Evolutionary conservation across 768 basidiomycete species (phyloP).

Genomic region (Mycena rosella): DNA sequence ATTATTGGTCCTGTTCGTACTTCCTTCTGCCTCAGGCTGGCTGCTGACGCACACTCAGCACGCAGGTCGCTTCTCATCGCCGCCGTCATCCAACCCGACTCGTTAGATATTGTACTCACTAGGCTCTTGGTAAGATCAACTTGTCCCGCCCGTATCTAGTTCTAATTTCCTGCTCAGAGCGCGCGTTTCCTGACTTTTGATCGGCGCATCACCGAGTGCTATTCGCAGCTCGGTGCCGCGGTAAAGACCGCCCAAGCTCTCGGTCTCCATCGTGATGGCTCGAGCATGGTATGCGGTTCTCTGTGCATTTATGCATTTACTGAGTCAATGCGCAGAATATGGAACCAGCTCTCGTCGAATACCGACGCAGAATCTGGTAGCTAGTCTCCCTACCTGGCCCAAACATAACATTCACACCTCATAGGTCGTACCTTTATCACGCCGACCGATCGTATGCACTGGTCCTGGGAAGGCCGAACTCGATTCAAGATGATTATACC

Average conservation of each 20-base stretch:
- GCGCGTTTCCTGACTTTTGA: slow-evolving; percentile 77
- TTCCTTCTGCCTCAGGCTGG: slow-evolving; percentile 11
- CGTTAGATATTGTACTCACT: slow-evolving; percentile 91
- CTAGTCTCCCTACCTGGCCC: slow-evolving; percentile 16
- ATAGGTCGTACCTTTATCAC: slow-evolving; percentile 91
- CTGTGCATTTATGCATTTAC: slow-evolving; percentile 26
- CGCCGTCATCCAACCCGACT: slow-evolving; percentile 94
- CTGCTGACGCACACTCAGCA: slow-evolving; percentile 59
- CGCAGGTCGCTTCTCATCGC: slow-evolving; percentile 90
- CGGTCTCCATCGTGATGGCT: slow-evolving; percentile 91
- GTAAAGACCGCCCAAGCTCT: slow-evolving; percentile 94
- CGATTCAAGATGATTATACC: slow-evolving; percentile 91
- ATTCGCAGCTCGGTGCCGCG: slow-evolving; percentile 95
- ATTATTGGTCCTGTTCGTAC: slow-evolving; percentile 94
- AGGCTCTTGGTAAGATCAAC: slow-evolving; percentile 84
- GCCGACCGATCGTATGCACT: slow-evolving; percentile 94
- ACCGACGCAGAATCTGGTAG: slow-evolving; percentile 91
- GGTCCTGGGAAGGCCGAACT: slow-evolving; percentile 90
- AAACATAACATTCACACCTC: slow-evolving; percentile 21
- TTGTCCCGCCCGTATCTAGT: slow-evolving; percentile 53
- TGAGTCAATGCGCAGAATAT: slow-evolving; percentile 62
- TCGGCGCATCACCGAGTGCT: slow-evolving; percentile 92
- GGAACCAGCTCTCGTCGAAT: slow-evolving; percentile 84
- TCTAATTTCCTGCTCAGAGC: slow-evolving; percentile 61
- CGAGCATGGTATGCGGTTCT: slow-evolving; percentile 71